Conservation (phyloP, 495 filamentous ascomycete species). For the Penicillium cosmopolitanum region DNA sequence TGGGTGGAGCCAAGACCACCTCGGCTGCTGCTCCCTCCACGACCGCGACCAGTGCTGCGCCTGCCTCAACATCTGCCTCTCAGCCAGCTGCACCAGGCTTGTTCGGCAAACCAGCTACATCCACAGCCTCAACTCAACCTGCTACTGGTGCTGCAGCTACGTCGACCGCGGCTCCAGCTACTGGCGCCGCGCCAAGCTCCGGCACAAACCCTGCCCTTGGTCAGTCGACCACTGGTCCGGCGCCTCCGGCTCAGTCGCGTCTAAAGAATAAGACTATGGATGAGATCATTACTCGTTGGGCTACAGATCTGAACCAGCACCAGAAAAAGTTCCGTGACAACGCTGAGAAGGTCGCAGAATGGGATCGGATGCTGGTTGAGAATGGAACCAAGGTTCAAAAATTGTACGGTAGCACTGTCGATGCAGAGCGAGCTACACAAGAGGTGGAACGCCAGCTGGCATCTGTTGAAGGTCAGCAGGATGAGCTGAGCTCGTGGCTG, state of each 20-base stretch:
- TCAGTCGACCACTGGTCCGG: constrained; percentile 76
- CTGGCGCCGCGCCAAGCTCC: constrained; percentile 34
- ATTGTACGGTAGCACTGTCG: constrained; percentile 82
- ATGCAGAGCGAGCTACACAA: constrained; percentile 85
- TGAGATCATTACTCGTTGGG: constrained; percentile 98
- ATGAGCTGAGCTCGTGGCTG: constrained; percentile 80
- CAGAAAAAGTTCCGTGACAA: constrained; percentile 93
- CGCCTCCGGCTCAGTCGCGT: constrained; percentile 77
- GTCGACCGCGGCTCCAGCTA: constrained; percentile 29
- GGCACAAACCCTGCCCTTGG: constrained; percentile 48
- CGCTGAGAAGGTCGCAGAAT: constrained; percentile 80
- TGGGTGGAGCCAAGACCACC: constrained; percentile 38
- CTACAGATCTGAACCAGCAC: constrained; percentile 89
- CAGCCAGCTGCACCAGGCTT: constrained; percentile 11
- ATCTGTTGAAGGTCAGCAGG: constrained; percentile 87
- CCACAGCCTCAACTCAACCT: constrained; percentile 34
- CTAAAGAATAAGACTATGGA: constrained; percentile 99
- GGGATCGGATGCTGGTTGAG: constrained; percentile 89
- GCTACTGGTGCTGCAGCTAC: constrained; percentile 27
- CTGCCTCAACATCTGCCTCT: constrained; percentile 9
- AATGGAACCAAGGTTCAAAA: constrained; percentile 92
- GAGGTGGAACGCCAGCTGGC: constrained; percentile 90
- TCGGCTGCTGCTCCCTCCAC: constrained; percentile 34
- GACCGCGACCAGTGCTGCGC: constrained; percentile 30
- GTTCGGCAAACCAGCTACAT: constrained; percentile 34